phyloP scores from a whole-genome alignment of 75 land plant species.

The Chamaecyparis obtusa region DNA sequence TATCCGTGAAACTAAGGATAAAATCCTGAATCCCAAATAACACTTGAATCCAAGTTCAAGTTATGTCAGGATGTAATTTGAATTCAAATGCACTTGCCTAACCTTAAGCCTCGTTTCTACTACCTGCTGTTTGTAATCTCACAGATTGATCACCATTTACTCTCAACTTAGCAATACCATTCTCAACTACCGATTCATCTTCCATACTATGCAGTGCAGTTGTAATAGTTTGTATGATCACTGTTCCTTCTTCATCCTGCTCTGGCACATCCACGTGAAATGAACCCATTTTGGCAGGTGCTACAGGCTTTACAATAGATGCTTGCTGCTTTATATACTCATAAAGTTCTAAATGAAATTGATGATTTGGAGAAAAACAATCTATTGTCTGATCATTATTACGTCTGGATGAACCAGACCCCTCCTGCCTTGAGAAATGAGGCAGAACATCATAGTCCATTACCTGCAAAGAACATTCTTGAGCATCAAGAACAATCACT shows the following conservation, averaged over 20 bases:
- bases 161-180: slow-evolving; percentile 11
- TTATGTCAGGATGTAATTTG: background rate
- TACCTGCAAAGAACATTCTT: slow-evolving; percentile 33
- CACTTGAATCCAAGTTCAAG: background rate
- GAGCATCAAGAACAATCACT: background rate
- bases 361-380: slow-evolving; percentile 62
- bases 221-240: slow-evolving; percentile 51
- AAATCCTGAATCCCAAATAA: background rate
- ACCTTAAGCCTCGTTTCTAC: background rate
- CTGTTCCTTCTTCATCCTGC: slow-evolving; percentile 36
- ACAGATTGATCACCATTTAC: slow-evolving; percentile 6
- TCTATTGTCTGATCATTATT: slow-evolving; percentile 14
- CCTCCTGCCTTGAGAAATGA: slow-evolving; percentile 63
- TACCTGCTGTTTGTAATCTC: background rate
- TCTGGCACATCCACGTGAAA: slow-evolving; percentile 60
- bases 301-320: background rate
- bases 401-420: slow-evolving; percentile 63
- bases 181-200: slow-evolving; percentile 27
- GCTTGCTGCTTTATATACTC: slow-evolving; percentile 55
- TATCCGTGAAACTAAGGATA: background rate
- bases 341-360: slow-evolving; percentile 65
- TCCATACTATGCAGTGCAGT: slow-evolving; percentile 44
- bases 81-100: background rate
- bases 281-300: slow-evolving; percentile 12
- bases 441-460: slow-evolving; percentile 79